Conservation (phyloP, 805 yeast species). For the Komagataella phaffii region DNA sequence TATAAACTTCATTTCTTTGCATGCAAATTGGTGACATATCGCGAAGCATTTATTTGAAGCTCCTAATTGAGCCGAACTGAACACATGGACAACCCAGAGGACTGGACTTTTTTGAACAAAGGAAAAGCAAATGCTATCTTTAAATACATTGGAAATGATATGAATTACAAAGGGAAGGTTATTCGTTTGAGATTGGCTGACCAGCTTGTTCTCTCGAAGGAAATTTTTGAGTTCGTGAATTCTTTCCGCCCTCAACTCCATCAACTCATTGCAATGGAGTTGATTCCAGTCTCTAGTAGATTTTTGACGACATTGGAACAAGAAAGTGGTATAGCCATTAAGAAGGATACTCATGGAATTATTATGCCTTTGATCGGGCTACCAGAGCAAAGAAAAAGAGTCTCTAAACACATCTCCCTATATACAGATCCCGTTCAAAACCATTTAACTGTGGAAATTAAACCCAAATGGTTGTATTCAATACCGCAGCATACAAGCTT, state of each 20-base stretch:
- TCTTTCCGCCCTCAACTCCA: conserved; percentile 3
- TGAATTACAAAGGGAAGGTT: conserved; percentile 20
- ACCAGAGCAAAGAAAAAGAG: conserved; percentile 2
- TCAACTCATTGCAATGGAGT: conserved; percentile 8
- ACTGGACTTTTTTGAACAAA: conserved; percentile 31
- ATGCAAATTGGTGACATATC: background rate
- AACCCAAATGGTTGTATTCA: conserved; percentile 38
- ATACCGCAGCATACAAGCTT: conserved; percentile 15
- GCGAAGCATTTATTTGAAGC: background rate
- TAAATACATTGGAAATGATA: conserved; percentile 22
- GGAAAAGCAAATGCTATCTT: conserved; percentile 39
- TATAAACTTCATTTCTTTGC: background rate
- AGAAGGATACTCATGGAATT: conserved; percentile 11
- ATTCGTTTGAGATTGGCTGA: conserved; percentile 21
- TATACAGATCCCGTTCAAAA: conserved; percentile 2
- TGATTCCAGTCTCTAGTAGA: conserved; percentile 2
- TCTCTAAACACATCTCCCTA: conserved; percentile 15
- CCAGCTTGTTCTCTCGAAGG: conserved; percentile 24
- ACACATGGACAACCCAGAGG: conserved; percentile 4
- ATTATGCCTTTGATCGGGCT: conserved; percentile 9
- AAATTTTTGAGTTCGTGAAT: conserved; percentile 26
- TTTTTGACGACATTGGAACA: background rate
- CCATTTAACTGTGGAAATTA: conserved; percentile 24
- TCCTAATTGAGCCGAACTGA: no score
- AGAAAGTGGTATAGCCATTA: conserved; percentile 1